Conservation (phyloP, 306 rosid species). For the Geum urbanum region DNA sequence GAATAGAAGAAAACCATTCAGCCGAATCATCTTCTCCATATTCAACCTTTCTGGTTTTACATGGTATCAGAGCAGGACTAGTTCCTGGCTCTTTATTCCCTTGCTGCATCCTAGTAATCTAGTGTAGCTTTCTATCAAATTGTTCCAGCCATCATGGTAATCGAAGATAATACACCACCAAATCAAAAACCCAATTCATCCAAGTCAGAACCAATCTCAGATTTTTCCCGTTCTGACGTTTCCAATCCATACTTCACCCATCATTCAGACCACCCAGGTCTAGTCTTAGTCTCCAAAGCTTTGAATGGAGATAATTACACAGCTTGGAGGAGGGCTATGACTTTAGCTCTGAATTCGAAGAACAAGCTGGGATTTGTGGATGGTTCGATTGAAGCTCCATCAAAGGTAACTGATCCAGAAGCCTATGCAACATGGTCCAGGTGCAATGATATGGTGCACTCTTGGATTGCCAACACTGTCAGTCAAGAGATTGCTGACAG, state of each 20-base stretch:
- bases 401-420: neutral
- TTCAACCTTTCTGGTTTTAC: neutral
- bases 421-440: neutral
- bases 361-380: neutral
- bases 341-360: neutral
- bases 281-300: neutral
- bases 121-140: neutral
- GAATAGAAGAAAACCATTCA: neutral
- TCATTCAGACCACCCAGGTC: neutral
- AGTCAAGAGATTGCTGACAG: too few species aligned
- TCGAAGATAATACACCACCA: too few species aligned
- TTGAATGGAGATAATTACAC: neutral
- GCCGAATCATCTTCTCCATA: neutral
- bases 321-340: neutral
- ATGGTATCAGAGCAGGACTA: neutral
- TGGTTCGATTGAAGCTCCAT: neutral
- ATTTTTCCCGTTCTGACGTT: neutral
- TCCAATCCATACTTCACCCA: neutral
- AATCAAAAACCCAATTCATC: too few species aligned
- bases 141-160: too few species aligned
- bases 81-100: neutral
- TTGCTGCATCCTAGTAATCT: neutral
- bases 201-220: neutral
- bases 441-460: neutral
- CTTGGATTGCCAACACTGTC: too few species aligned